Evolutionary conservation across 1,139 yeast genomes (phyloP), one percentile per base, ranked within the genome.

Genomic region (Lodderomyces parapsilosis): DNA sequence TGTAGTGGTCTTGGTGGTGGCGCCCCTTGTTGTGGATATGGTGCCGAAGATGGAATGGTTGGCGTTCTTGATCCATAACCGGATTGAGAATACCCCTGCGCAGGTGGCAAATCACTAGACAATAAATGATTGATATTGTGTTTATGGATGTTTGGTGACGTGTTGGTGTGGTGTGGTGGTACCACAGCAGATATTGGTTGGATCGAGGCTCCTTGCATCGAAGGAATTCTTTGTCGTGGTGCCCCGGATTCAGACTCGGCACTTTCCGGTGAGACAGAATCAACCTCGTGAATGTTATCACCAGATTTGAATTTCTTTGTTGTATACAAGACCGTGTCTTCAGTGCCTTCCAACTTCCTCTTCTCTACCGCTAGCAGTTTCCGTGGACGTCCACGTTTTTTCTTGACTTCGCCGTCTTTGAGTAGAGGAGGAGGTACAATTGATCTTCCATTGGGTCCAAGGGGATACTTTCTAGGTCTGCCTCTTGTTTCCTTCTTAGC

Each of bases 401-500:
- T 27, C n/a, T n/a, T 19, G 11, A 33, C 24, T 20, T 18, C 17
- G 6, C 10, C 37, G 8, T 17, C 28, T 28, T 22, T 30, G 36
- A 11, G 27, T 19, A 14, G 19, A 13, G 28, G 14, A 30, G 19
- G 11, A 9, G 33, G 33, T 15, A 30, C 15, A 7, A 30, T 13
- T 7, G 33, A 10, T 15, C 15, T 30, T 3, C 33, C 33, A 30
- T 30, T 17, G 19, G 33, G 18, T 4, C 33, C 19, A 15, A 14
- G 19, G 14, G 33, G 33, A 10, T 30, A 7, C 38, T 43, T 45
- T 24, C 40, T 43, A 27, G 39, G 44, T n/a, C 51, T 34, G 8
- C 51, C 48, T 40, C 52, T 43, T 20, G 46, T 48, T 40, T 48
- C 51, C 38, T 46, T 47, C 39, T 41, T 47, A n/a, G 31, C 40